Conservation (phyloP, 2,329 filamentous ascomycete genomes). For the Cladosporium sp. region DNA sequence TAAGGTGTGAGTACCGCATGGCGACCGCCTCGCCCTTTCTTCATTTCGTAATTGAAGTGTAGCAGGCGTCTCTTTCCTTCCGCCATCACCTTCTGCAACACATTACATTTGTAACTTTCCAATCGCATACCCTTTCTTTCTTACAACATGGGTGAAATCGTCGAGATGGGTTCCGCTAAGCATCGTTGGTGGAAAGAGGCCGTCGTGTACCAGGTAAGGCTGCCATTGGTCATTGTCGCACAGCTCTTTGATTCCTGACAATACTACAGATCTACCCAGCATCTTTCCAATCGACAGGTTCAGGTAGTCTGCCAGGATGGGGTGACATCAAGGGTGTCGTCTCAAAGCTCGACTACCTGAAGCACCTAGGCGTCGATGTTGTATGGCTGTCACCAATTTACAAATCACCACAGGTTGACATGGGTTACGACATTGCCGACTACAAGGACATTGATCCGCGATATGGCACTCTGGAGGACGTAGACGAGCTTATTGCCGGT, state of each 20-base stretch:
- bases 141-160: conserved; percentile 16
- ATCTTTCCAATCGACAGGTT: conserved; percentile 60
- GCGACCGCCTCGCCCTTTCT: conserved; percentile 14
- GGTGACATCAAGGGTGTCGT: conserved; percentile 68
- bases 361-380: conserved; percentile 63
- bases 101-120: background rate
- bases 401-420: conserved; percentile 57
- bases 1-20: background rate
- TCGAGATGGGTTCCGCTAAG: conserved; percentile 23
- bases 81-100: background rate
- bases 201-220: conserved; percentile 37
- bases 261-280: conserved; percentile 57
- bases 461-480: conserved; percentile 51
- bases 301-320: conserved; percentile 55
- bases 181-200: conserved; percentile 44
- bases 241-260: conserved; percentile 32
- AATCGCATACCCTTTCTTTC: background rate
- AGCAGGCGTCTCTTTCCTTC: background rate
- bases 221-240: background rate
- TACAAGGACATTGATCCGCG: conserved; percentile 51
- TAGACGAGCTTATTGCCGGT: conserved; percentile 48
- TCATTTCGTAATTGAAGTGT: background rate
- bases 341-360: conserved; percentile 65
- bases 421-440: conserved; percentile 55
- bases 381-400: conserved; percentile 67